Base-by-base conservation (phyloP, 176 grass and related monocot species). In the Phoenix dactylifera region DNA sequence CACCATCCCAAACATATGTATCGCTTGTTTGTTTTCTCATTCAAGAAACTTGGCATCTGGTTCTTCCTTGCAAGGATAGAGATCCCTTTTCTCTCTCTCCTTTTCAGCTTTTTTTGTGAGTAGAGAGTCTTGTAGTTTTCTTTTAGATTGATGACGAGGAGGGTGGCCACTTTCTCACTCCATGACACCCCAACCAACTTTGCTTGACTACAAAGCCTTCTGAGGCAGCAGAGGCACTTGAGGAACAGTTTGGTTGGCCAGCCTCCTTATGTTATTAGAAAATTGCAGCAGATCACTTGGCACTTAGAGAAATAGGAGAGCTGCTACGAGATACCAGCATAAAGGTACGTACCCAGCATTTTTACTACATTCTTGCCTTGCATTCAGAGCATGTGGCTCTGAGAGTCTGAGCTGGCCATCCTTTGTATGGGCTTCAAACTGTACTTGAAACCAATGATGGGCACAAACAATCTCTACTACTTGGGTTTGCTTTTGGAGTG, bases 151-250 rank as follows among this genome's bases (percentile, higher is more conserved):
- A 50, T 76, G 74, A 61, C 61, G 66, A 58, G 63, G 77, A 30
- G 49, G 73, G 64, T 59, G 78, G 58, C 72, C 65, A 76, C 76
- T 86, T 78, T 62, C 70, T 72, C 60, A 83, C 82, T 80, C 79
- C 48, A 71, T 86, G 82, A 80, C 75, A 30, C 56, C 57, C 79
- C 57, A 66, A 74, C 82, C 82, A 77, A 90, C 87, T 80, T 86
- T 90, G 74, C 87, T 90, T 90, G 67, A 80, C 63, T 48, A 63
- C 55, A 10, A 90, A 90, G 87, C 68, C 60, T 83, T 80, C 56
- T 69, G 68, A 80, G 69, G 72, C 51, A 32, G 60, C 51, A 58
- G 52, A 66, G 66, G 63, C 64, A 75, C 70, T 69, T 69, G 66
- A 79, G 51, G 52, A 49, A 24, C 57, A 73, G 55, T 62, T 77